Evolutionary conservation across 805 yeast species (phyloP), one percentile per base, ranked within the genome.

Genomic region (Pichia scutulata): DNA sequence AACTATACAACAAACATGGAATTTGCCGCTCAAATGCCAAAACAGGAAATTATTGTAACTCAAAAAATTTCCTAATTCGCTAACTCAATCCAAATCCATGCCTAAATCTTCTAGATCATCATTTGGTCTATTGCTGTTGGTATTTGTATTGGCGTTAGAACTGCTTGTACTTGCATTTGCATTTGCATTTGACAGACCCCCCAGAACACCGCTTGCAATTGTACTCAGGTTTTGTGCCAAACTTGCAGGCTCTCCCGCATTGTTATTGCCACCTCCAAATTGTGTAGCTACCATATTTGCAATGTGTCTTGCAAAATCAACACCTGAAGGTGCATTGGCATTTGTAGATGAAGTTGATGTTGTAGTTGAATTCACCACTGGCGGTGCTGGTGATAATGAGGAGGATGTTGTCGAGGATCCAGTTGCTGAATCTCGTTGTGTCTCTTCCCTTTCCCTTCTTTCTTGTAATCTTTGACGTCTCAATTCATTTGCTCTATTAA

Each of bases 201-300:
- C 47, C n/a, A 44, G n/a, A 12, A 45, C 50, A 10, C 45, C 41
- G 18, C 45, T 30, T 12, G 52, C 51, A 22, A 43, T 42, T 2
- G 30, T 39, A 8, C 50, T 18, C 12, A 50, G 19, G 19, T 43
- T 48, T 8, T 39, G 52, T 8, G 51, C 52, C 18, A 48, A 9
- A 47, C 41, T 43, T 39, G 39, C 37, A 24, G 43, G 37, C 5
- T 37, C 43, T 2, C 36, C 30, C 14, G 14, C 8, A 30, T 26
- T 39, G 4, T 44, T 18, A 30, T 37, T 33, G 5, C 47, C 52
- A 40, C 46, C 30, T 4, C 39, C 33, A 5, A 51, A 36, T 39
- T 48, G 55, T 18, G 49, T 22, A 4, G 55, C 52, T 22, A 52
- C 41, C 7, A 47, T 46, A 33, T 25, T 41, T 2, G 56, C 53